Evolutionary conservation across 2,329 filamentous ascomycete species (phyloP).

Genomic region (Neurospora crassa): DNA sequence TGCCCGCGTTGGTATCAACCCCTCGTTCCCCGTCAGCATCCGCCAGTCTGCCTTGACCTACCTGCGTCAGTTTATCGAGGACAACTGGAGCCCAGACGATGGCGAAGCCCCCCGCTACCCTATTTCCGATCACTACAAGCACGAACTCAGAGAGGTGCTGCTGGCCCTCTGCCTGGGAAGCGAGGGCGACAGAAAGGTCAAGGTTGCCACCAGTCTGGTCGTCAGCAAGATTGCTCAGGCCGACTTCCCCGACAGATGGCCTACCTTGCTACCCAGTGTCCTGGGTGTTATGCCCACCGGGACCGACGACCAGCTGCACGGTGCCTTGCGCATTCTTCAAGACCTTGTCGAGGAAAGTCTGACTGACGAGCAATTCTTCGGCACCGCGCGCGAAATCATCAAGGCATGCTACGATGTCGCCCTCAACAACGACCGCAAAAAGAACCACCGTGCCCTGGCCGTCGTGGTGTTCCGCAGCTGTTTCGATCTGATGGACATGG

Average conservation of each 20-base stretch:
- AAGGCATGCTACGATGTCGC: constrained; percentile 76
- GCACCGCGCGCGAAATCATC: constrained; percentile 76
- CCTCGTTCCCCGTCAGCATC: constrained; percentile 60
- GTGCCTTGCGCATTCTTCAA: constrained; percentile 75
- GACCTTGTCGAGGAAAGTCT: constrained; percentile 91
- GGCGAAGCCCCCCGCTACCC: constrained; percentile 57
- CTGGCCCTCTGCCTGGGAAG: constrained; percentile 67
- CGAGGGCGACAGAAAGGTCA: constrained; percentile 75
- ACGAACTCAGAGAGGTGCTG: constrained; percentile 61
- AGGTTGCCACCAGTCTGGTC: constrained; percentile 71
- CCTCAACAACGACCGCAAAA: constrained; percentile 62
- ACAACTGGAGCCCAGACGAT: constrained; percentile 71
- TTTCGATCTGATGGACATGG: constrained; percentile 93
- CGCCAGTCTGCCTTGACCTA: constrained; percentile 75
- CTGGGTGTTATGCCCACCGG: constrained; percentile 69
- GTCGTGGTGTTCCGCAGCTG: constrained; percentile 84
- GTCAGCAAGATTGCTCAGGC: constrained; percentile 90
- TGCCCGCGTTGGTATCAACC: constrained; percentile 69
- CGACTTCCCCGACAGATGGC: constrained; percentile 94
- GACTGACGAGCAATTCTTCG: constrained; percentile 91
- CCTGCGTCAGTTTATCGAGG: constrained; percentile 74
- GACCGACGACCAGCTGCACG: constrained; percentile 73
- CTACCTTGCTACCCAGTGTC: constrained; percentile 72
- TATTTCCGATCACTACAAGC: constrained; percentile 65
- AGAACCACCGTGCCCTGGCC: constrained; percentile 70